Conservation (phyloP, 2,329 filamentous ascomycete genomes). For the Aureobasidium sp. region DNA sequence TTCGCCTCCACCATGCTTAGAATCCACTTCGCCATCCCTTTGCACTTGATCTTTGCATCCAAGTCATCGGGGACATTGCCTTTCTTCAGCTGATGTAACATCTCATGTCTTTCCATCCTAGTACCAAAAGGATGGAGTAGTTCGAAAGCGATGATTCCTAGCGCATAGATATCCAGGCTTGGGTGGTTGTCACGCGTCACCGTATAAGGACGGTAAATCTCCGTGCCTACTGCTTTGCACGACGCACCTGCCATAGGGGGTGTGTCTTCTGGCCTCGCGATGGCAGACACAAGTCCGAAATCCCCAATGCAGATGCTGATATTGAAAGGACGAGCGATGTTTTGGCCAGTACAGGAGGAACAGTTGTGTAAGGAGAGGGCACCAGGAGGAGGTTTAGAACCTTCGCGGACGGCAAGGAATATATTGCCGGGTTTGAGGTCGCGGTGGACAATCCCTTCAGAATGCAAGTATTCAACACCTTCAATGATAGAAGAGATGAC, state of each 20-base stretch:
- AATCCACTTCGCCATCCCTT: constrained; percentile 22
- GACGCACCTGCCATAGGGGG: constrained; percentile 1
- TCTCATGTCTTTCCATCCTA: constrained; percentile 32
- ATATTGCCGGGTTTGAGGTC: constrained; percentile 63
- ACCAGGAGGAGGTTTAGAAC: constrained; percentile 26
- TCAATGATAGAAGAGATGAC: constrained; percentile 52
- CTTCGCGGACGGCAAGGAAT: constrained; percentile 43
- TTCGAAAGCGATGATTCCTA: constrained; percentile 56
- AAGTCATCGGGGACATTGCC: constrained; percentile 26
- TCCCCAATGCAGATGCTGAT: constrained; percentile 57
- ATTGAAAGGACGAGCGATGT: constrained; percentile 25
- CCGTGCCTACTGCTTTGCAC: constrained; percentile 47
- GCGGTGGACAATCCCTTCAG: constrained; percentile 52
- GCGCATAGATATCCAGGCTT: constrained; percentile 52
- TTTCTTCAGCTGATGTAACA: constrained; percentile 26
- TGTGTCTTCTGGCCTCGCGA: constrained; percentile 32
- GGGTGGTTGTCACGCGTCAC: constrained; percentile 31
- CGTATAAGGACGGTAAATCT: constrained; percentile 50
- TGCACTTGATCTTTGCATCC: constrained; percentile 17
- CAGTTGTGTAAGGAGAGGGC: constrained; percentile 41
- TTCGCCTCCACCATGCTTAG: constrained; percentile 26
- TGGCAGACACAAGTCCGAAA: constrained; percentile 55
- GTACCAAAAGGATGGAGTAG: constrained; percentile 46
- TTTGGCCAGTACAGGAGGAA: not conserved
- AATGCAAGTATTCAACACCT: constrained; percentile 57